Conservation (phyloP, 805 yeast genomes). For the Wickerhamiella hasegawae region DNA sequence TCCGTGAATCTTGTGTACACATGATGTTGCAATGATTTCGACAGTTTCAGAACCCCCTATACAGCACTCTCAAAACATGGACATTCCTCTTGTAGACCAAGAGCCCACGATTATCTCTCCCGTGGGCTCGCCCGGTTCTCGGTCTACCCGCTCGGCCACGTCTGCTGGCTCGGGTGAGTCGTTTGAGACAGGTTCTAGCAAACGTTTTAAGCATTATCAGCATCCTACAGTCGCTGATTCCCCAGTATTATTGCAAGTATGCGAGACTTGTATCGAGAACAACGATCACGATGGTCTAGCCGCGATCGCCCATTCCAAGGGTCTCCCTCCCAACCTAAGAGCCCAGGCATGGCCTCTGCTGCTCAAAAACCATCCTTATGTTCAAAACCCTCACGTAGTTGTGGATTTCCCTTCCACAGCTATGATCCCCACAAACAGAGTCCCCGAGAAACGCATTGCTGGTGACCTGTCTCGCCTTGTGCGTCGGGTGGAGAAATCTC, state of each 20-base stretch:
- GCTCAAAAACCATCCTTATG: conserved; percentile 73
- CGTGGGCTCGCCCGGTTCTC: too few species aligned
- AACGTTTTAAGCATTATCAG: conserved; percentile 21
- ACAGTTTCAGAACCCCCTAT: too few species aligned
- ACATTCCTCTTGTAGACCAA: too few species aligned
- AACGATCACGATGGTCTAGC: conserved; percentile 67
- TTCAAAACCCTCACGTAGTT: conserved; percentile 52
- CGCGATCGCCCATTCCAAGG: conserved; percentile 61
- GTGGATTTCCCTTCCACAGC: conserved; percentile 30
- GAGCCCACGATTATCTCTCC: too few species aligned
- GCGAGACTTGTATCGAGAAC: conserved; percentile 37
- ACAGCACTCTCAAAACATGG: too few species aligned
- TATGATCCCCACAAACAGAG: conserved; percentile 7
- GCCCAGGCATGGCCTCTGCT: conserved; percentile 73
- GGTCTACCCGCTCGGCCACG: too few species aligned
- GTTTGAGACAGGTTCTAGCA: conserved; percentile 1
- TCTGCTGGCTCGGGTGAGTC: background rate
- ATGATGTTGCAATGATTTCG: too few species aligned
- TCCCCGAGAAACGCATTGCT: conserved; percentile 18
- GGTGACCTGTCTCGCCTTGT: conserved; percentile 19
- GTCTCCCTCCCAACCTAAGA: conserved; percentile 71
- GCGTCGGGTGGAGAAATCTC: background rate
- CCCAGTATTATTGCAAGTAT: conserved; percentile 36
- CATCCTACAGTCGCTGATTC: conserved; percentile 31
- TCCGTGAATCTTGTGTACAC: too few species aligned